Conservation (phyloP, 1,284 basidiomycete genomes). For the Trichosporon asahii region DNA sequence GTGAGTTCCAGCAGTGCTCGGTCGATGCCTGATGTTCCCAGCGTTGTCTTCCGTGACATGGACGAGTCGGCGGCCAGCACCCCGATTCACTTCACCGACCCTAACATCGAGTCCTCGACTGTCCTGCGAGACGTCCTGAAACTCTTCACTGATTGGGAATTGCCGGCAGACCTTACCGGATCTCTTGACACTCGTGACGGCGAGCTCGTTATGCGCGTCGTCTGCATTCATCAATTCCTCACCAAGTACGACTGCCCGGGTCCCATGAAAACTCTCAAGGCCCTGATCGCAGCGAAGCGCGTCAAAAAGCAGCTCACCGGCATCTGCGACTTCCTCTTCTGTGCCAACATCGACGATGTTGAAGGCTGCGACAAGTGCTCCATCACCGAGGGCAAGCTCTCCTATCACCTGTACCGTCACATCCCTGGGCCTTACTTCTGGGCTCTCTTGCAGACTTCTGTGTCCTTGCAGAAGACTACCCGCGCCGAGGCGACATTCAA, state of each 20-base stretch:
- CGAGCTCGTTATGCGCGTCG: not conserved
- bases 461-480: not conserved
- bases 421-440: not conserved
- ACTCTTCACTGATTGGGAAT: not conserved
- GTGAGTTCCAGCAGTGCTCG: not conserved
- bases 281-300: not conserved
- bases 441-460: not conserved
- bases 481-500: not conserved
- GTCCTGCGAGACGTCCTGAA: not conserved
- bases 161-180: not conserved
- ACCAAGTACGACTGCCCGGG: slow-evolving; percentile 1
- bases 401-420: not conserved
- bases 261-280: not conserved
- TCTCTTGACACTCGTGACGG: not conserved
- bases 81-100: not conserved
- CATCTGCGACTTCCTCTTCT: not conserved
- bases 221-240: not conserved
- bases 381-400: not conserved
- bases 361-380: not conserved
- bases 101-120: not conserved
- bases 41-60: not conserved
- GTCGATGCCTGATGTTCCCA: too few relatives aligned
- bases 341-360: not conserved
- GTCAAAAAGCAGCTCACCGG: not conserved
- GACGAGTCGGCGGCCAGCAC: not conserved